These are phyloP conservation scores for Plasmodium billcollinsi DNA, from an alignment of 169 alveolate species.

Conservation along the genomic window DNA sequence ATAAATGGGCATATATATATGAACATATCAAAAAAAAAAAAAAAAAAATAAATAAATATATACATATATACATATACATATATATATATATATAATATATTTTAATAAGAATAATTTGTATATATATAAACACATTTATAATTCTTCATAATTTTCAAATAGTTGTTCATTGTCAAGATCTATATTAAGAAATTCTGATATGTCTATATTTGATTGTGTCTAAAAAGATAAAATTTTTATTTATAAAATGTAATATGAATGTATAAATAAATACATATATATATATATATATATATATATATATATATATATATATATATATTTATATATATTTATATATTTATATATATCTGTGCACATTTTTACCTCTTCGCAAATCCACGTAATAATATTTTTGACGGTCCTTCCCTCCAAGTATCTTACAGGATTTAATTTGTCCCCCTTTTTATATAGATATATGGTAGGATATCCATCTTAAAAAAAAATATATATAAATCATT, in stretches of 20 bases:
- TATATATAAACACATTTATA: neutral
- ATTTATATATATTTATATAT: neutral
- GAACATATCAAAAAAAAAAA: no score
- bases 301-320: neutral
- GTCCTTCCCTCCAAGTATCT: slow-evolving; percentile 39
- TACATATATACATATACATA: no score
- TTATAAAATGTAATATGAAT: neutral
- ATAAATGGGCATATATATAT: no score
- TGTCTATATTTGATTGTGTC: slow-evolving; percentile 61
- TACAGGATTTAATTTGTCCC: slow-evolving; percentile 37
- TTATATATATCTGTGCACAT: neutral
- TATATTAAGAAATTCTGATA: slow-evolving; percentile 36
- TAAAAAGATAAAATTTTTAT: slow-evolving; percentile 35
- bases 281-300: neutral
- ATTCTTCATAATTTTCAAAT: slow-evolving; percentile 74
- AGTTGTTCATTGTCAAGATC: slow-evolving; percentile 74
- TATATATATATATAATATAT: no score
- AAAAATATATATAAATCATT: neutral
- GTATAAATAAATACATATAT: neutral
- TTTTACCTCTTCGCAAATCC: slow-evolving; percentile 68
- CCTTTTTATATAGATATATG: slow-evolving; percentile 66
- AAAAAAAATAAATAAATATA: no score
- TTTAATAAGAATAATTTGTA: no score
- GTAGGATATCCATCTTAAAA: slow-evolving; percentile 81
- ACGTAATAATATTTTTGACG: slow-evolving; percentile 29